Base-by-base conservation (phyloP, 2,329 filamentous ascomycete genomes). In the Alternaria gaisen region DNA sequence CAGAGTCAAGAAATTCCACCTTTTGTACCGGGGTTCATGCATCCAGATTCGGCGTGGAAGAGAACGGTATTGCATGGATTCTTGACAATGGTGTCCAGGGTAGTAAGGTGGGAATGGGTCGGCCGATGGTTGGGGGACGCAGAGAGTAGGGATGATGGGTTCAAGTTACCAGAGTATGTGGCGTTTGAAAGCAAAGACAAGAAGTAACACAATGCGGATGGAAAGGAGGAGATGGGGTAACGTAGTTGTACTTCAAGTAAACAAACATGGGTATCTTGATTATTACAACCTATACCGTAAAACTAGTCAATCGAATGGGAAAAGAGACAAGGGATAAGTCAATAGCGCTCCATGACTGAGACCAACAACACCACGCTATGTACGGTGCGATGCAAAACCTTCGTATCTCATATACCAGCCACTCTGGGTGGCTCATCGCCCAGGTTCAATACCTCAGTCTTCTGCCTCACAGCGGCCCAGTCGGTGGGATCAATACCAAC, bases 401-500 rank as follows among this genome's bases (percentile, higher is more conserved):
- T 5, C 2, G 9, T 8, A 14, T 26, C 2, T 24, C n/a, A 50
- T 2, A 26, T 20, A 50, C 30, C 30, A 50, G 24, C 32, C 30
- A 38, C 32, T 20, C 14, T 50, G 20, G 46, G 46, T 9, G 14
- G 20, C 14, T 38, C 14, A 24, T 14, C 20, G 9, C 3, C 22
- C 41, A 34, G 4, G 6, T 12, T 12, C 50, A 64, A 14, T 7
- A 6, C 40, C 9, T 44, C 53, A 4, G 42, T 36, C 42, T 57
- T 54, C 20, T 53, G 53, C 28, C 48, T 46, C 9, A 57, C 48
- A 5, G 24, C 50, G 6, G 41, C 50, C 55, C 53, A 61, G 1
- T 60, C 61, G 4, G 32, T 40, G 3, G 32, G 24, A 5, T 66
- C 64, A 11, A 44, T 58, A 5, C 42, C 64, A 0, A 66, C 59